Conservation (phyloP, 2,329 filamentous ascomycete genomes). For the Colletotrichum brevisporum region DNA sequence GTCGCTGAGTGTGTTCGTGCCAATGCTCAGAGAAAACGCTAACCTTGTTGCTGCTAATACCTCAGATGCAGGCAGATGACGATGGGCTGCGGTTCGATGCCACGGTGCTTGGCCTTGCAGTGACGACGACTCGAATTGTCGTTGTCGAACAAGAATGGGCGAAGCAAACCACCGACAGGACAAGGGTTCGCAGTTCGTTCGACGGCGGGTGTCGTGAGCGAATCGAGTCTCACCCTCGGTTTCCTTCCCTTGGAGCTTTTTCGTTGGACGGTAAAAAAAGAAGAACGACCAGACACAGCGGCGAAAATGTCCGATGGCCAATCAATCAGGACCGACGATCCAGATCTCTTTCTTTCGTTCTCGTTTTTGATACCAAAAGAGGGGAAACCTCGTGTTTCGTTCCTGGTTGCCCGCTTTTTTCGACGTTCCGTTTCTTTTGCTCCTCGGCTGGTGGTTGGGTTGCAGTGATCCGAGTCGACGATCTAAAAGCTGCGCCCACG, state of each 20-base stretch:
- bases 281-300: not conserved
- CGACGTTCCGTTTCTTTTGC: not conserved
- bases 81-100: slow-evolving; percentile 4
- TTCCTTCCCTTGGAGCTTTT: not conserved
- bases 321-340: slow-evolving; percentile 1
- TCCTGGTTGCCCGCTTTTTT: not conserved
- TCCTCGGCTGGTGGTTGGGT: not conserved
- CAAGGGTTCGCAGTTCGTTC: not conserved
- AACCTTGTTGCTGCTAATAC: slow-evolving; percentile 6
- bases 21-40: not conserved
- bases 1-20: slow-evolving; percentile 25
- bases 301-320: not conserved
- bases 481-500: slow-evolving; percentile 4
- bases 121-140: not conserved
- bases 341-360: slow-evolving; percentile 9
- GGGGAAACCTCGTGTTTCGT: slow-evolving; percentile 10
- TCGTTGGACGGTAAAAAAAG: slow-evolving; percentile 34
- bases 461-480: not conserved
- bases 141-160: too few species aligned
- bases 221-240: slow-evolving; percentile 20
- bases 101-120: not conserved
- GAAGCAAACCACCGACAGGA: not conserved
- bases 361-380: not conserved
- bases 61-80: slow-evolving; percentile 8
- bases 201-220: slow-evolving; percentile 22